Evolutionary conservation across 495 filamentous ascomycete species (phyloP).

Genomic region (Neurospora cerealis): DNA sequence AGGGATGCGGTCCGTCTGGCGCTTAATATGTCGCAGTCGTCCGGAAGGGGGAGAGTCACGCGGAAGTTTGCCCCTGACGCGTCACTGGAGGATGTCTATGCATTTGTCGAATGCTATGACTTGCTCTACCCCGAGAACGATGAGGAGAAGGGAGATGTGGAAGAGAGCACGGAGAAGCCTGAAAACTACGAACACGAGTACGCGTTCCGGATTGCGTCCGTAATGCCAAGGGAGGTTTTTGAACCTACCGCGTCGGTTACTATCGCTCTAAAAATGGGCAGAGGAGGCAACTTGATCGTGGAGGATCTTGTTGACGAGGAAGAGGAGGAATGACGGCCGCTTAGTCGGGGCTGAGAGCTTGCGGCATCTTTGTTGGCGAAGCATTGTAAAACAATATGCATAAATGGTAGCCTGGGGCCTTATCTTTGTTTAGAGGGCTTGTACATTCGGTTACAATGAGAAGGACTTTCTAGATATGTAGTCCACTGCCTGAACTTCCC

Average conservation of each 20-base stretch:
- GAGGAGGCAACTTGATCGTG: slow-evolving; percentile 81
- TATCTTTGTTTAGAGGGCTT: background rate
- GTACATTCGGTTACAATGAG: background rate
- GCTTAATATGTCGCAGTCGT: slow-evolving; percentile 62
- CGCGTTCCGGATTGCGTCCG: slow-evolving; percentile 67
- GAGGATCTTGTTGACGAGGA: slow-evolving; percentile 39
- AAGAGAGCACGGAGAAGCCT: slow-evolving; percentile 36
- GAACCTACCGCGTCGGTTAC: slow-evolving; percentile 53
- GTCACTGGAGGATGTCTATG: slow-evolving; percentile 81
- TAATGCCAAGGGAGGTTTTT: slow-evolving; percentile 72
- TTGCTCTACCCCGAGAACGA: slow-evolving; percentile 33
- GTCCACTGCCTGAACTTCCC: background rate
- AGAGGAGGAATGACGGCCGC: slow-evolving; percentile 19
- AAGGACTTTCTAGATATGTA: background rate
- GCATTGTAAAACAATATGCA: background rate
- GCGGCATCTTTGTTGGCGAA: background rate
- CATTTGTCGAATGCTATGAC: slow-evolving; percentile 90
- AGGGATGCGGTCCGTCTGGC: slow-evolving; percentile 73
- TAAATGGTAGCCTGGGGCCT: background rate
- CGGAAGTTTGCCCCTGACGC: slow-evolving; percentile 57
- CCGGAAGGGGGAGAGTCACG: slow-evolving; percentile 52
- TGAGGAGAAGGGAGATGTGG: slow-evolving; percentile 13
- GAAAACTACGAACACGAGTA: slow-evolving; percentile 68
- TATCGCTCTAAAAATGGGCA: slow-evolving; percentile 62
- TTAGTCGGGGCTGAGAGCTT: background rate